These are phyloP conservation scores for Fraxinus albicans DNA, from an alignment of 305 asterid species.

Conservation along the genomic window DNA sequence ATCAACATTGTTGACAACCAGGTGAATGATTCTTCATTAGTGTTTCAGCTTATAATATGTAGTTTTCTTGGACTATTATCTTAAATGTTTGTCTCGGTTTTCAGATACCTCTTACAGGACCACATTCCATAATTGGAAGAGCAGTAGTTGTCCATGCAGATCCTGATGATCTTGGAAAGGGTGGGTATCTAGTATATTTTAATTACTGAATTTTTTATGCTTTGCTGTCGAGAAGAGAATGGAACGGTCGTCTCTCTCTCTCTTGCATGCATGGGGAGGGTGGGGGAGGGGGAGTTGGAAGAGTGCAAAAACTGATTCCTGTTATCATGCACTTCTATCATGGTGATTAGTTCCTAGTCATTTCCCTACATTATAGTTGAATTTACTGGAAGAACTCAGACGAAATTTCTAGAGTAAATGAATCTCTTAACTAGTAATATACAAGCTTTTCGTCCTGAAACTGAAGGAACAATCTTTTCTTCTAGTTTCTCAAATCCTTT, in stretches of 20 bases:
- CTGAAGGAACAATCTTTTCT: background rate
- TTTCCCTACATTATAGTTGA: background rate
- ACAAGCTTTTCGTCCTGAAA: background rate
- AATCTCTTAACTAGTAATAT: background rate
- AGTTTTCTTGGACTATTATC: constrained; percentile 7
- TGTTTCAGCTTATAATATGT: background rate
- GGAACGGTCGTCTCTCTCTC: background rate
- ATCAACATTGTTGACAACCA: constrained; percentile 67
- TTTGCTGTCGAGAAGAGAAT: background rate
- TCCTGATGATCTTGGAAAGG: constrained; percentile 95
- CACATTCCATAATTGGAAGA: constrained; percentile 79
- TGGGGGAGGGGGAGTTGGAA: background rate
- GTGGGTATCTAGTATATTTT: constrained; percentile 34
- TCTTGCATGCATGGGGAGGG: too few relatives aligned
- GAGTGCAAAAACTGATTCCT: background rate
- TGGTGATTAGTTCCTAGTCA: background rate
- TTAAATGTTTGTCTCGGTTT: background rate
- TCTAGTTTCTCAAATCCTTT: background rate
- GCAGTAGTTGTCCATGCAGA: constrained; percentile 97
- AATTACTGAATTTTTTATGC: background rate
- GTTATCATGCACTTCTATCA: background rate
- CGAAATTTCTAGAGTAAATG: background rate
- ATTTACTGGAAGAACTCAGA: background rate
- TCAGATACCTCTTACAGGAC: constrained; percentile 85
- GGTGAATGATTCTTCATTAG: constrained; percentile 35